phyloP scores from a whole-genome alignment of 148 eudicot species.

The Rhododendron ovatum region DNA sequence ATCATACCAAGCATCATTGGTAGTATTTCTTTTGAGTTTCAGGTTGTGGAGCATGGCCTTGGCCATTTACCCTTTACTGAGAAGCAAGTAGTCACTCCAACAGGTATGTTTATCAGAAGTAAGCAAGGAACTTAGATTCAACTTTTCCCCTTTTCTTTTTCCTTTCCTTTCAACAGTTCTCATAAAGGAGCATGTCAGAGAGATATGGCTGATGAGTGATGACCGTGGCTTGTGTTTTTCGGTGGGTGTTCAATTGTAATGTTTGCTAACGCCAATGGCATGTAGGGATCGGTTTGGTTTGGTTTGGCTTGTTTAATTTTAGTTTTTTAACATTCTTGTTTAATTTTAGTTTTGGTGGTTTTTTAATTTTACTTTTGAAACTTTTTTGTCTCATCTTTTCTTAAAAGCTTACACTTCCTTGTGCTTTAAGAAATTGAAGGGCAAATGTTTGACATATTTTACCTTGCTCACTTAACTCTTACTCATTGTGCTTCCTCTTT shows the following conservation, averaged over 20 bases:
- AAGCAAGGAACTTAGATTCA: background rate
- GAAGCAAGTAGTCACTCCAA: constrained; percentile 87
- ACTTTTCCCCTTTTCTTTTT: background rate
- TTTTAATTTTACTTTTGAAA: too few species aligned
- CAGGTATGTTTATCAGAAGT: constrained; percentile 40
- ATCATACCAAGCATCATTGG: background rate
- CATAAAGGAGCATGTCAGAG: background rate
- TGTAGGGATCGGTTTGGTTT: background rate
- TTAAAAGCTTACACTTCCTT: background rate
- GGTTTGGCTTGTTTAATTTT: background rate
- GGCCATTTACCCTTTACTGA: constrained; percentile 96
- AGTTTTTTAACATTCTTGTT: background rate
- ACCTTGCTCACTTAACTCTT: background rate
- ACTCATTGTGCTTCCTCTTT: background rate
- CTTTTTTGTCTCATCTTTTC: background rate
- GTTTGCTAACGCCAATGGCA: background rate
- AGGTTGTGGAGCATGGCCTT: constrained; percentile 99
- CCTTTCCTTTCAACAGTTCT: background rate
- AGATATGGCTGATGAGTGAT: background rate
- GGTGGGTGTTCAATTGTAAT: background rate
- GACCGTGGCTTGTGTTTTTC: background rate
- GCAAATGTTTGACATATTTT: background rate
- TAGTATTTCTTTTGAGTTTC: constrained; percentile 19
- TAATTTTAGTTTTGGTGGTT: background rate
- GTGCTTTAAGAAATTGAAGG: background rate